Conservation (phyloP, 2,329 filamentous ascomycete genomes). For the Penicillium rolfsii region DNA sequence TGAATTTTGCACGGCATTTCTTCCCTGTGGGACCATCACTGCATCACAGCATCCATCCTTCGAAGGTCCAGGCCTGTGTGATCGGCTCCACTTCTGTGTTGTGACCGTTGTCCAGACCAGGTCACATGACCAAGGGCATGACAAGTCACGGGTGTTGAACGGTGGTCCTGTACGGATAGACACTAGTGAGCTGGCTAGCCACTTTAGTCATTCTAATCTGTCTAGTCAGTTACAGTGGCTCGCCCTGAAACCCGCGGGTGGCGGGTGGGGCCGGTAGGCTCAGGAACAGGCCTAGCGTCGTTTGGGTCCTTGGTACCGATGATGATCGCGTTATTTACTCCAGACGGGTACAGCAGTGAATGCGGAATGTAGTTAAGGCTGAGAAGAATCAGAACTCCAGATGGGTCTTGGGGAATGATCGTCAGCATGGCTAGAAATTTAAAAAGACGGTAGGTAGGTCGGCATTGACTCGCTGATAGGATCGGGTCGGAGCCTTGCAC, state of each 20-base stretch:
- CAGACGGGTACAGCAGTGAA: neutral
- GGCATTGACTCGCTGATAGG: too few relatives aligned
- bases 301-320: conserved; percentile 22
- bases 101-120: neutral
- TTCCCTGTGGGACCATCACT: neutral
- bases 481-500: conserved; percentile 1
- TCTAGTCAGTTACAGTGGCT: neutral
- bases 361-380: neutral
- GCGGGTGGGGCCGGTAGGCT: conserved; percentile 20
- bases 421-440: neutral
- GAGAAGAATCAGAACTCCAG: neutral
- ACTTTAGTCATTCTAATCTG: too few relatives aligned
- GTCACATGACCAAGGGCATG: conserved; percentile 10
- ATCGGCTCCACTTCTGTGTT: neutral
- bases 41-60: neutral
- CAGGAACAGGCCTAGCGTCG: conserved; percentile 40
- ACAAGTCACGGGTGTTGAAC: neutral
- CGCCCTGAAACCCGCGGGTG: conserved; percentile 17
- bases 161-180: neutral
- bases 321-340: conserved; percentile 23
- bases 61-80: neutral
- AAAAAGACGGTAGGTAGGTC: neutral
- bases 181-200: neutral
- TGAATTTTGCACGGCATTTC: neutral
- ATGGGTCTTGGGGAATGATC: neutral